A percentile compares a stretch with the other conserved stretches of the same genome.
phyloP scores from a whole-genome alignment of 1,284 basidiomycete species.

The Austroboletus niveus region DNA sequence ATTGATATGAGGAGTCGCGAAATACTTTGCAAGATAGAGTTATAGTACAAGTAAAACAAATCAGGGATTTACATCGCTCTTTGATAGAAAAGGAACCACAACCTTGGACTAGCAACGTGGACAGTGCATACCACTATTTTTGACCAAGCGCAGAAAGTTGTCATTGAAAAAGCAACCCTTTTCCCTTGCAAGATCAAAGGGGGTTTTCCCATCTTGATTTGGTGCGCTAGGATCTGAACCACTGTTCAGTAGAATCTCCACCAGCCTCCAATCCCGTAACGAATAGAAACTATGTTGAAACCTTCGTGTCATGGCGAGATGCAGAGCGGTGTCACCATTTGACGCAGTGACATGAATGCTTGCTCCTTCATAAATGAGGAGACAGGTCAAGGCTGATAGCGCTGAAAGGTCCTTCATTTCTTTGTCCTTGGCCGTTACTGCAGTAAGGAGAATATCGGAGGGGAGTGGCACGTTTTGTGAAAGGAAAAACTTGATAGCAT shows the following conservation, averaged over 20 bases:
- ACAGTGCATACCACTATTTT: too few species aligned
- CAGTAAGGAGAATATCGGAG: neutral
- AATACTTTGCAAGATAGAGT: too few species aligned
- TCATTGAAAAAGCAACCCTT: neutral
- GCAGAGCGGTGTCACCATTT: conserved; percentile 1
- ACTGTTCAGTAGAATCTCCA: neutral
- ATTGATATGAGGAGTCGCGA: too few species aligned
- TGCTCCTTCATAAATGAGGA: neutral
- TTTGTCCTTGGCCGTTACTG: neutral
- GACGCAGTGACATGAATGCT: neutral
- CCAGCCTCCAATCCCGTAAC: neutral
- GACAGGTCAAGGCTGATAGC: neutral
- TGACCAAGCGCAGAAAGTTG: conserved; percentile 4
- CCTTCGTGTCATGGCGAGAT: neutral
- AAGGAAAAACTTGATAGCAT: neutral
- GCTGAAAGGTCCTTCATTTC: neutral
- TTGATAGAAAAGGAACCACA: too few species aligned
- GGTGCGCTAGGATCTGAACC: conserved; percentile 1
- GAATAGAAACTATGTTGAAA: too few species aligned
- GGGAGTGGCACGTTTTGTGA: conserved; percentile 3
- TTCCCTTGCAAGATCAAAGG: neutral
- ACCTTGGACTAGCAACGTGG: too few species aligned
- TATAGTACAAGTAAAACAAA: too few species aligned
- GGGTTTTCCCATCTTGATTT: neutral
- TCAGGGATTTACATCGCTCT: too few species aligned